Conservation (phyloP, 2,329 filamentous ascomycete genomes). For the Zymoseptoria passerinii region DNA sequence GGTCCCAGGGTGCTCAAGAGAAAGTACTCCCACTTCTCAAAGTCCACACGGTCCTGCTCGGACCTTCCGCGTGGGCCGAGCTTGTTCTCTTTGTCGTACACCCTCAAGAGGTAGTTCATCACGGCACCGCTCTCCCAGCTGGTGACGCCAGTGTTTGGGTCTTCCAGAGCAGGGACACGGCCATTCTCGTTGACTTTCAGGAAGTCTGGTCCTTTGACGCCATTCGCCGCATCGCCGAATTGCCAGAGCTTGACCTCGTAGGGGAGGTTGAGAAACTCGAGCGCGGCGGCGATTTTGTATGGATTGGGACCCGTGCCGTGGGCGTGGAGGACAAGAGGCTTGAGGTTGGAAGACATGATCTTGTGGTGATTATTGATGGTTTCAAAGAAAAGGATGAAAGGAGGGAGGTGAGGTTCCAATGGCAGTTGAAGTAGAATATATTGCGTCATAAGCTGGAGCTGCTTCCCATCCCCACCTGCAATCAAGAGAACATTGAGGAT, state of each 20-base stretch:
- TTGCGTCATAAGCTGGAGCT: not conserved
- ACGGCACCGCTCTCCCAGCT: slow-evolving; percentile 46
- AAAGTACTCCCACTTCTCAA: slow-evolving; percentile 42
- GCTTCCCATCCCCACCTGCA: not conserved
- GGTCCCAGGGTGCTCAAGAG: slow-evolving; percentile 35
- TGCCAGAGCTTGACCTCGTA: slow-evolving; percentile 38
- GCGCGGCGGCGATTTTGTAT: slow-evolving; percentile 36
- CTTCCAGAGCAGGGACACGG: slow-evolving; percentile 36
- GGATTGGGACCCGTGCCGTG: slow-evolving; percentile 38
- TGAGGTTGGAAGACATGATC: slow-evolving; percentile 19
- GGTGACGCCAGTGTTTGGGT: slow-evolving; percentile 39
- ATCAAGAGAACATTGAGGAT: not conserved
- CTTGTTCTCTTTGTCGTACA: slow-evolving; percentile 36
- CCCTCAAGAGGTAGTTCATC: slow-evolving; percentile 40
- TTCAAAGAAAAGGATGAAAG: not conserved
- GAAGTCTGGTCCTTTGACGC: slow-evolving; percentile 33
- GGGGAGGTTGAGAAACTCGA: slow-evolving; percentile 35
- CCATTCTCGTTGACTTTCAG: slow-evolving; percentile 40
- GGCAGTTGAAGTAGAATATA: not conserved
- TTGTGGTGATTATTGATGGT: not conserved
- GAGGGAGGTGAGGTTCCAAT: not conserved
- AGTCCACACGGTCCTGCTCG: slow-evolving; percentile 37
- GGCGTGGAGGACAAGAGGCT: slow-evolving; percentile 36
- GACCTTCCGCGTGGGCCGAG: slow-evolving; percentile 29
- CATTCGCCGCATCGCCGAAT: slow-evolving; percentile 32